phyloP scores from a whole-genome alignment of 768 basidiomycete species.

The Boletus pseudopeckii region DNA sequence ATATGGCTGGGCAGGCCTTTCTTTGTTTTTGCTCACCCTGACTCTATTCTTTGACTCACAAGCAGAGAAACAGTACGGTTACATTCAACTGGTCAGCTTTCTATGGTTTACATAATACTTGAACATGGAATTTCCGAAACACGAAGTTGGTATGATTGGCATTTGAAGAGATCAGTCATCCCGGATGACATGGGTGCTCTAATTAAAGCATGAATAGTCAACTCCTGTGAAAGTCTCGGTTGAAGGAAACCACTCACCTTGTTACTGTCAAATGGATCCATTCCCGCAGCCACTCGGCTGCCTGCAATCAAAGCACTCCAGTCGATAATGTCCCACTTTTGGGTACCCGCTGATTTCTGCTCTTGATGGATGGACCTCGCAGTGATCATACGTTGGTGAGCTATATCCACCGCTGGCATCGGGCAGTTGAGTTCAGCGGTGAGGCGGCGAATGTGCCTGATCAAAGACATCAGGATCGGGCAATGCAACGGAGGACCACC shows the following conservation, averaged over 20 bases:
- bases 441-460: conserved; percentile 66
- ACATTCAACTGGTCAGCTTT: neutral
- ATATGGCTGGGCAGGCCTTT: conserved; percentile 51
- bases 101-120: neutral
- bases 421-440: conserved; percentile 63
- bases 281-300: conserved; percentile 69
- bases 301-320: conserved; percentile 84
- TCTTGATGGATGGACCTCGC: conserved; percentile 67
- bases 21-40: conserved; percentile 31
- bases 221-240: neutral
- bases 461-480: conserved; percentile 4
- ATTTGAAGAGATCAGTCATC: conserved; percentile 14
- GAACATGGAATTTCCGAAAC: neutral
- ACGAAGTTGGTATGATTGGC: neutral
- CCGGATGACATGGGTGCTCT: conserved; percentile 21
- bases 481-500: neutral
- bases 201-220: neutral
- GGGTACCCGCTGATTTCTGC: conserved; percentile 42
- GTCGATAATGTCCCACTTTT: conserved; percentile 61
- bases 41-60: too few relatives aligned
- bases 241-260: conserved; percentile 24
- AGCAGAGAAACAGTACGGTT: too few relatives aligned
- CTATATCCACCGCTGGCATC: conserved; percentile 68
- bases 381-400: conserved; percentile 76
- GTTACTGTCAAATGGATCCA: conserved; percentile 42